A percentile compares a stretch with the other conserved stretches of the same genome.
phyloP scores from a whole-genome alignment of 306 rosid species.

The Ammopiptanthus mongolicus region DNA sequence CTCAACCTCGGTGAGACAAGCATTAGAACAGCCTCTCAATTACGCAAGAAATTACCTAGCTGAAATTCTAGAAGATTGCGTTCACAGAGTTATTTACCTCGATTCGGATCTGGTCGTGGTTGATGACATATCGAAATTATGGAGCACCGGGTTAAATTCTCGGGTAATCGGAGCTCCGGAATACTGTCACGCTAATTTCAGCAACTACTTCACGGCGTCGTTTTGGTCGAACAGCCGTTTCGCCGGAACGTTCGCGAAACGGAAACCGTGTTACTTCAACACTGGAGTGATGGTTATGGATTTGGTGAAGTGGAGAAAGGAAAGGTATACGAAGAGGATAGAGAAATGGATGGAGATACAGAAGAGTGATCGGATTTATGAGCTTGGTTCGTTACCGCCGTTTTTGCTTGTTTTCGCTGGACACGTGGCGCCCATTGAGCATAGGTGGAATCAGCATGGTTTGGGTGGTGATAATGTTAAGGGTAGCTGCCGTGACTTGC shows the following conservation, averaged over 20 bases:
- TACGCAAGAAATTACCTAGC: conserved; percentile 75
- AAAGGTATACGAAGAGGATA: conserved; percentile 41
- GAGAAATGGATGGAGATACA: conserved; percentile 81
- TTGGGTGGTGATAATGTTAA: conserved; percentile 70
- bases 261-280: conserved; percentile 70
- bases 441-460: conserved; percentile 84
- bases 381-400: conserved; percentile 76
- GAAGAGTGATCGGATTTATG: conserved; percentile 63
- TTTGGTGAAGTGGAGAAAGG: conserved; percentile 59
- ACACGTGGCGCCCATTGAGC: conserved; percentile 74
- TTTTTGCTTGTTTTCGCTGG: conserved; percentile 68
- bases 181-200: conserved; percentile 74
- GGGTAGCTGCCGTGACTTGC: conserved; percentile 68
- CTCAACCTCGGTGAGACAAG: conserved; percentile 72
- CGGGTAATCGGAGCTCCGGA: conserved; percentile 70
- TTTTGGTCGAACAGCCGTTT: conserved; percentile 47
- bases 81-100: conserved; percentile 54
- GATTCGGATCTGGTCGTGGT: conserved; percentile 73
- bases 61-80: conserved; percentile 57
- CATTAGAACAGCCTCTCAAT: conserved; percentile 70
- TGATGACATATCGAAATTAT: conserved; percentile 56
- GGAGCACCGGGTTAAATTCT: conserved; percentile 45
- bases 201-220: conserved; percentile 56
- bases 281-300: conserved; percentile 89
- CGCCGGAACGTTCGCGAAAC: conserved; percentile 27